phyloP scores from a whole-genome alignment of 2,329 filamentous ascomycete species.

The Trichoderma afroharzianum region DNA sequence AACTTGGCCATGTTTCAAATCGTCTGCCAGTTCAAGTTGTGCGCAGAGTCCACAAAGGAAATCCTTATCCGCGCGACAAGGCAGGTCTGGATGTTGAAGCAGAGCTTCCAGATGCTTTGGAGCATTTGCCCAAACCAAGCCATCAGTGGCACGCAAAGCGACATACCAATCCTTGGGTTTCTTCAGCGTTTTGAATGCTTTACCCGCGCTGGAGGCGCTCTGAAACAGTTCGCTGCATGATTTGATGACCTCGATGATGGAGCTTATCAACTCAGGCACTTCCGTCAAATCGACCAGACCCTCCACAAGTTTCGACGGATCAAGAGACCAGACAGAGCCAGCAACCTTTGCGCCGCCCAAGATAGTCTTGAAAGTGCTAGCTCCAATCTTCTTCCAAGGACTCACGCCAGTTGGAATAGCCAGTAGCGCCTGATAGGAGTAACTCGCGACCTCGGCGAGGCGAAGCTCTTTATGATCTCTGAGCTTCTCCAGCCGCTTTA shows the following conservation, averaged over 20 bases:
- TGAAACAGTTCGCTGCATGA: background rate
- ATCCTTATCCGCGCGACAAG: background rate
- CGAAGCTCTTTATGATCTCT: background rate
- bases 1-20: background rate
- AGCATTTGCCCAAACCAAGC: background rate
- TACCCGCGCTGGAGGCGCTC: background rate
- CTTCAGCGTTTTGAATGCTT: background rate
- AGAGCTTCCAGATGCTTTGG: background rate
- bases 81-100: background rate
- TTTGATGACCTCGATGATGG: background rate
- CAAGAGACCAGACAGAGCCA: background rate
- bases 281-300: background rate
- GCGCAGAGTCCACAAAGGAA: background rate
- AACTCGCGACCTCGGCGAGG: background rate
- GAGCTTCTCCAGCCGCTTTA: background rate
- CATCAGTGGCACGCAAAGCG: background rate
- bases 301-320: background rate
- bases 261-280: background rate
- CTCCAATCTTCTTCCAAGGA: background rate
- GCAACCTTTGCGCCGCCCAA: background rate
- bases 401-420: background rate
- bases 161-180: background rate
- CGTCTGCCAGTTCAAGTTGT: background rate
- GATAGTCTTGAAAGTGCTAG: background rate
- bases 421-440: background rate